Base-by-base conservation (phyloP, 768 basidiomycete genomes). In the Termitomyces bulborhizus region DNA sequence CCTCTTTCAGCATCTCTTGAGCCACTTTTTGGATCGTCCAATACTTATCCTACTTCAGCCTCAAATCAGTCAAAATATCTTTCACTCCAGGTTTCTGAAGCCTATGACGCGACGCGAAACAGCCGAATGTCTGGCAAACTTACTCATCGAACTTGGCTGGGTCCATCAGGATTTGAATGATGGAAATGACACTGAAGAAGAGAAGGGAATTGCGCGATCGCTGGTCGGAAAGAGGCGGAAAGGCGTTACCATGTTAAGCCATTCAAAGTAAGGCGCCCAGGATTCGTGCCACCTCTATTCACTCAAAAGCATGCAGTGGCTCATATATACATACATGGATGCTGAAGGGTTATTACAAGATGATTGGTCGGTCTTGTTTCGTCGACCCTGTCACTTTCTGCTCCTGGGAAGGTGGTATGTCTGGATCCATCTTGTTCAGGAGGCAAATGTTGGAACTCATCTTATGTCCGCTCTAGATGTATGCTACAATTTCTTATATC, bases 351-450 rank as follows among this genome's bases (percentile, higher is more conserved):
- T 75, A 84, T 52, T 86, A 91, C 1, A 70, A 80, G 18, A 76
- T 96, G 62, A 72, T 88, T 45, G 71, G 73, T 1, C 80, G 93
- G 3, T 93, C 86, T 8, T 93, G 90, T 66, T 93, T 97, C 64
- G 86, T 94, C 32, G 95, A 98, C 65, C 93, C 95, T 8, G 87
- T 90, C 29, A 82, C 87, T 0, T 92, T 94, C 69, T 94, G 92
- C 68, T 83, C 88, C 6, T 98, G 93, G 93, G 94, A 97, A 79
- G 93, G 93, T 57, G 88, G 89, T 88, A 62, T 56, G 81, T 76
- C 8, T 36, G 9, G 32, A 12, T n/a, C 55, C 21, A 16, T 27
- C 45, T 32, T 50, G 24, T 42, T 18, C 12, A 45, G 21, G 16
- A 16, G 50, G 12, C 46, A 34, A 42, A 44, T 21, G 15, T 50